Conservation (phyloP, 768 basidiomycete genomes). For the Podaxis rugospora region DNA sequence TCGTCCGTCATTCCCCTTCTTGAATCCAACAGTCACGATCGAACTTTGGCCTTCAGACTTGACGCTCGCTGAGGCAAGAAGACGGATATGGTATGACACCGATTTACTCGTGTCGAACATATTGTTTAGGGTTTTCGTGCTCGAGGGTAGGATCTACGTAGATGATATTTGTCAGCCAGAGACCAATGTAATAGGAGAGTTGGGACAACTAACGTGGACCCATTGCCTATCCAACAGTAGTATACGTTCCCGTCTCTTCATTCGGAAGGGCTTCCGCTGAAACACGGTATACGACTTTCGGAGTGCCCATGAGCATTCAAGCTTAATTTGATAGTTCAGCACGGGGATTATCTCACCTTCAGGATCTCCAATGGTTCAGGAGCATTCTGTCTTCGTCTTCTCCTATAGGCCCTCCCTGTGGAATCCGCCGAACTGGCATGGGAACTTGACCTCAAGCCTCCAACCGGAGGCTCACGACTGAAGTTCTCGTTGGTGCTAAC, state of each 20-base stretch:
- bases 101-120: slow-evolving; percentile 9
- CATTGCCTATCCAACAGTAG: slow-evolving; percentile 5
- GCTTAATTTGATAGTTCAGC: not conserved
- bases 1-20: not conserved
- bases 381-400: not conserved
- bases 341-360: not conserved
- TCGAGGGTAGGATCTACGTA: slow-evolving; percentile 5
- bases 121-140: slow-evolving; percentile 1
- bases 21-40: not conserved
- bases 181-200: not conserved
- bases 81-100: slow-evolving; percentile 1
- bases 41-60: not conserved
- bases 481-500: not conserved
- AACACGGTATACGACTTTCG: slow-evolving; percentile 7
- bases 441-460: not conserved
- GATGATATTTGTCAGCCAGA: not conserved
- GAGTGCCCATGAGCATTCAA: not conserved
- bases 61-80: not conserved
- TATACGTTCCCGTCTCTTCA: slow-evolving; percentile 1
- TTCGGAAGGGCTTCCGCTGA: not conserved
- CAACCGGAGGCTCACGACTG: not conserved
- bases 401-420: not conserved
- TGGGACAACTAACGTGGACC: slow-evolving; percentile 1
- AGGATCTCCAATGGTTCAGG: not conserved
- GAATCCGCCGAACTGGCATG: not conserved